phyloP scores from a whole-genome alignment of 1,139 yeast genomes.

The Yamadazyma sp. region DNA sequence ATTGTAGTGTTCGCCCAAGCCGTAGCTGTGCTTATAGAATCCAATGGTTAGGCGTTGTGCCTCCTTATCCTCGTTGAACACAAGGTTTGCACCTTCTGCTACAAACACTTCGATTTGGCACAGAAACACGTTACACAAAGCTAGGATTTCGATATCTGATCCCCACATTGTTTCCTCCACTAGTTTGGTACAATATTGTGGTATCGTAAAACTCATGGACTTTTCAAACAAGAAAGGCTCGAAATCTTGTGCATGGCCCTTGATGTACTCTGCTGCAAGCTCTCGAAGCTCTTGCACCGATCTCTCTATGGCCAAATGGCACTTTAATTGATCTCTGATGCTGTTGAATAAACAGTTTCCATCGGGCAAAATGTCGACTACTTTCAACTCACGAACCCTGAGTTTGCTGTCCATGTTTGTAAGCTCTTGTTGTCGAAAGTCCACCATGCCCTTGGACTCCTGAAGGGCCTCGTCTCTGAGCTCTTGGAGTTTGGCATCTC shows the following conservation, averaged over 20 bases:
- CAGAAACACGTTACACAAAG: conserved; percentile 65
- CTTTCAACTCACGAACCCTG: conserved; percentile 43
- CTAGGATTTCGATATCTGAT: conserved; percentile 87
- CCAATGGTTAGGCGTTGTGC: conserved; percentile 55
- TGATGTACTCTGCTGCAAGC: conserved; percentile 66
- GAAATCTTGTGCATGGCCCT: conserved; percentile 64
- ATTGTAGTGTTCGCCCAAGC: conserved; percentile 94
- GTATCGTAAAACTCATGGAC: conserved; percentile 60
- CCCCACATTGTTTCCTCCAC: conserved; percentile 91
- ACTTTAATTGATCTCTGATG: conserved; percentile 67
- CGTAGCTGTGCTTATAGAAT: conserved; percentile 81
- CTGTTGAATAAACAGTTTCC: conserved; percentile 94
- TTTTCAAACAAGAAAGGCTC: conserved; percentile 85
- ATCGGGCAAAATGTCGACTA: conserved; percentile 78
- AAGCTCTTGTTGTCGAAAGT: conserved; percentile 68
- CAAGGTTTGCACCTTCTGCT: conserved; percentile 68
- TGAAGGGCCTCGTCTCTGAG: conserved; percentile 65
- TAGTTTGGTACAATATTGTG: conserved; percentile 67
- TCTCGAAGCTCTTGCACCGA: conserved; percentile 59
- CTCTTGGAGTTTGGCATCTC: conserved; percentile 68
- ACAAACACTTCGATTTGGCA: conserved; percentile 75
- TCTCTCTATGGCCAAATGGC: conserved; percentile 13
- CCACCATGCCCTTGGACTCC: conserved; percentile 65
- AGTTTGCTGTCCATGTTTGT: conserved; percentile 61
- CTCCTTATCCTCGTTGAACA: conserved; percentile 54